These are phyloP conservation scores for Entomortierella beljakovae DNA, from an alignment of 192 early-diverging fungal genomes.

Conservation along the genomic window DNA sequence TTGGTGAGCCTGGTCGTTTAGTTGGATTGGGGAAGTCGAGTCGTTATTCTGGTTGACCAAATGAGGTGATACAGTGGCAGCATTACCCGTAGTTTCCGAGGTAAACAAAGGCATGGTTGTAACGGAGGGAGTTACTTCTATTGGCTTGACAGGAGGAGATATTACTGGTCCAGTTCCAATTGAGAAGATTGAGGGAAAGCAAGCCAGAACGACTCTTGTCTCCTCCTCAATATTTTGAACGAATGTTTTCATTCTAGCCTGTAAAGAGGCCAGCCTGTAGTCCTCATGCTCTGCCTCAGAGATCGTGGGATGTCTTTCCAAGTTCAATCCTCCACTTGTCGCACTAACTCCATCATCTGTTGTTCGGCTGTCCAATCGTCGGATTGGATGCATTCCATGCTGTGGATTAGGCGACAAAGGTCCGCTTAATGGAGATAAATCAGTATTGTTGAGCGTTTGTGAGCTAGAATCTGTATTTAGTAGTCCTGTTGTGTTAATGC, in stretches of 20 bases:
- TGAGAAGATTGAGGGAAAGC: slow-evolving; percentile 41
- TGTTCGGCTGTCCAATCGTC: slow-evolving; percentile 7
- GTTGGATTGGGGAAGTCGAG: neutral
- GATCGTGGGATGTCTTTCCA: neutral
- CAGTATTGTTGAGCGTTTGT: neutral
- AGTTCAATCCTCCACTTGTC: neutral
- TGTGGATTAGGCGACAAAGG: neutral
- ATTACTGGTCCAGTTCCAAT: slow-evolving; percentile 11
- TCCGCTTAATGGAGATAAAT: neutral
- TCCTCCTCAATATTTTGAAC: slow-evolving; percentile 49
- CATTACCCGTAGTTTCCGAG: neutral
- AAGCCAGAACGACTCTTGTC: slow-evolving; percentile 19
- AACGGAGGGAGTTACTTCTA: neutral
- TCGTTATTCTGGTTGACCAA: neutral
- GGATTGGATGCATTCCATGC: slow-evolving; percentile 6
- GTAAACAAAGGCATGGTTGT: neutral
- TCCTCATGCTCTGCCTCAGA: slow-evolving; percentile 14
- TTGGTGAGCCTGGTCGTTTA: slow-evolving; percentile 10
- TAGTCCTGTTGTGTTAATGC: slow-evolving; percentile 31
- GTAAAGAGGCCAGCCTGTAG: slow-evolving; percentile 22
- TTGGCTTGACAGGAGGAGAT: neutral
- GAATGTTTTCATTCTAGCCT: slow-evolving; percentile 36
- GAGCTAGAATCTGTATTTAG: slow-evolving; percentile 5
- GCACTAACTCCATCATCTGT: slow-evolving; percentile 15
- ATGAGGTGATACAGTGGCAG: neutral